These are phyloP conservation scores for Eucalyptus victrix DNA, from an alignment of 345 rosid species.

Conservation along the genomic window DNA sequence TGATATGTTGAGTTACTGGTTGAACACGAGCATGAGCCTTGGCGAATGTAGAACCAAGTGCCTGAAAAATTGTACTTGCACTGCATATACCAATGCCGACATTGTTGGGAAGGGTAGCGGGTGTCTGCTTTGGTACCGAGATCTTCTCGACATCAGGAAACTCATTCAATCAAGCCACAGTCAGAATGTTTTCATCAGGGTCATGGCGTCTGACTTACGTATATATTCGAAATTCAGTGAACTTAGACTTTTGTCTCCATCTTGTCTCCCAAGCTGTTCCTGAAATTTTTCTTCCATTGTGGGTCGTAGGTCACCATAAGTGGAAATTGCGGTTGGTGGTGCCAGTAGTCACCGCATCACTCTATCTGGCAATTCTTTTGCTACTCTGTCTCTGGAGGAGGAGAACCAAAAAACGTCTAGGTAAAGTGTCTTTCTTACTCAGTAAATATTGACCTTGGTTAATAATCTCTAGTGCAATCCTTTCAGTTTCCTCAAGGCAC, in stretches of 20 bases:
- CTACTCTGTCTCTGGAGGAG: not conserved
- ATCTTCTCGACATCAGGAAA: slow-evolving; percentile 4
- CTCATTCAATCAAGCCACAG: slow-evolving; percentile 1
- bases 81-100: slow-evolving; percentile 25
- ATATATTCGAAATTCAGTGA: not conserved
- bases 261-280: not conserved
- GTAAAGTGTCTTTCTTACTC: not conserved
- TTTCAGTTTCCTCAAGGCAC: not conserved
- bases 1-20: not conserved
- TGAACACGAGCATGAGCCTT: not conserved
- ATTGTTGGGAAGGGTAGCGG: slow-evolving; percentile 20
- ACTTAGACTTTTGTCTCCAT: not conserved
- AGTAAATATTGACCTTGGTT: not conserved
- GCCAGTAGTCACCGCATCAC: not conserved
- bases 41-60: slow-evolving; percentile 26
- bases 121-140: slow-evolving; percentile 39
- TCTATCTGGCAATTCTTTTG: not conserved
- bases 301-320: not conserved
- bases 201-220: slow-evolving; percentile 13
- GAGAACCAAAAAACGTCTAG: not conserved
- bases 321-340: not conserved
- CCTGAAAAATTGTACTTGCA: slow-evolving; percentile 6
- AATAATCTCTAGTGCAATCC: not conserved
- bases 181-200: slow-evolving; percentile 1
- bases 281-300: not conserved